phyloP scores from a whole-genome alignment of 2,329 filamentous ascomycete genomes.

The Periconia digitata region DNA sequence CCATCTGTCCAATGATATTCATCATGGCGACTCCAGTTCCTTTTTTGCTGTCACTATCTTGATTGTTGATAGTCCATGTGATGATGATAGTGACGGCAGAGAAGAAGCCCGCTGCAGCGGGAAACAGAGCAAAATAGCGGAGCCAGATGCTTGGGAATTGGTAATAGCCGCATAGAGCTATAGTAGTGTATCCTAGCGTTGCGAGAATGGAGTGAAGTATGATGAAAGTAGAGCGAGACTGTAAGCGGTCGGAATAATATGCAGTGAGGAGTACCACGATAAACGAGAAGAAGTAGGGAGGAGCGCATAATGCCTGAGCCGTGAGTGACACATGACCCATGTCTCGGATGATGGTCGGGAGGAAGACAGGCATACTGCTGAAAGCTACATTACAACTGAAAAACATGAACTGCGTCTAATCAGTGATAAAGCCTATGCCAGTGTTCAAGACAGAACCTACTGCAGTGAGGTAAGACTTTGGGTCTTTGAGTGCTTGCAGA shows the following conservation, averaged over 20 bases:
- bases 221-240: constrained; percentile 66
- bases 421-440: not conserved
- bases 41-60: constrained; percentile 66
- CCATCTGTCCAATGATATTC: constrained; percentile 79
- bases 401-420: constrained; percentile 63
- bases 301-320: constrained; percentile 77
- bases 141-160: constrained; percentile 29
- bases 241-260: constrained; percentile 67
- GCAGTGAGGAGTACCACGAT: constrained; percentile 70
- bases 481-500: constrained; percentile 62
- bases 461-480: constrained; percentile 73
- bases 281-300: constrained; percentile 79
- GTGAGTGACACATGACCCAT: constrained; percentile 71
- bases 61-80: constrained; percentile 88
- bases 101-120: constrained; percentile 81
- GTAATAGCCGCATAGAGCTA: constrained; percentile 61
- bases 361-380: constrained; percentile 81
- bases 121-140: constrained; percentile 76
- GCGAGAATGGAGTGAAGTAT: constrained; percentile 71
- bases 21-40: constrained; percentile 78
- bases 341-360: constrained; percentile 75
- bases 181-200: constrained; percentile 59
- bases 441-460: constrained; percentile 31
- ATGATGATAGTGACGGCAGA: constrained; percentile 81
- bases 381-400: constrained; percentile 88